Evolutionary conservation across 2,329 filamentous ascomycete species (phyloP).

Genomic region (Aureobasidium vineae): DNA sequence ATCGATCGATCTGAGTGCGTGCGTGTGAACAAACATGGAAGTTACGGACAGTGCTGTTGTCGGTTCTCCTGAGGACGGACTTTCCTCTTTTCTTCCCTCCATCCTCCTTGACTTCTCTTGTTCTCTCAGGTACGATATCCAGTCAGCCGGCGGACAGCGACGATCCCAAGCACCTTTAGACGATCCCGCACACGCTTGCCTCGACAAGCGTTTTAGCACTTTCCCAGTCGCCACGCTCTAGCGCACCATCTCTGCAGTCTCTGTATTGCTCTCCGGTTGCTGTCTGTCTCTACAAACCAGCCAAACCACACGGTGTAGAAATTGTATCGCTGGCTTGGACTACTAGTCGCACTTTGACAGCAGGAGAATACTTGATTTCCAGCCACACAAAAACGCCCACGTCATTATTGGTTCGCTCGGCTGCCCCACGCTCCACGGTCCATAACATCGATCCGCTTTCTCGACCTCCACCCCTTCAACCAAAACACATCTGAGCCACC

Average conservation of each 20-base stretch:
- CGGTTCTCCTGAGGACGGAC: neutral
- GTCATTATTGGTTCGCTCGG: conserved; percentile 10
- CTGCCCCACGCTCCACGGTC: conserved; percentile 17
- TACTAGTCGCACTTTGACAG: conserved; percentile 9
- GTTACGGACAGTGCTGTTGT: conserved; percentile 9
- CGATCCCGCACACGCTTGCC: neutral
- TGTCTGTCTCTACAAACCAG: conserved; percentile 1
- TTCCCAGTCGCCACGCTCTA: conserved; percentile 3
- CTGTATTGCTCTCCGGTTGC: neutral
- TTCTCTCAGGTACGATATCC: conserved; percentile 1
- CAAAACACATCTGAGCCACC: conserved; percentile 6
- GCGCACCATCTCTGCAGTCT: neutral
- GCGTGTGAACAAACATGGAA: conserved; percentile 14
- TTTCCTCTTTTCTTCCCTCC: neutral
- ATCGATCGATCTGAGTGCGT: conserved; percentile 7
- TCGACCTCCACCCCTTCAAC: conserved; percentile 4
- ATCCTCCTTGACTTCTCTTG: neutral
- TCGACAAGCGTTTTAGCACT: conserved; percentile 12
- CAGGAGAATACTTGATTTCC: conserved; percentile 1
- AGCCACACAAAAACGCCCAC: conserved; percentile 10
- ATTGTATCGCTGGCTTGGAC: neutral
- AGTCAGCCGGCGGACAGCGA: conserved; percentile 4
- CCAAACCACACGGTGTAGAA: neutral
- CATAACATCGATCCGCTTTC: conserved; percentile 5
- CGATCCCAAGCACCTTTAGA: neutral